Evolutionary conservation across 2,329 filamentous ascomycete genomes (phyloP).

Genomic region (Exophiala spinifera): DNA sequence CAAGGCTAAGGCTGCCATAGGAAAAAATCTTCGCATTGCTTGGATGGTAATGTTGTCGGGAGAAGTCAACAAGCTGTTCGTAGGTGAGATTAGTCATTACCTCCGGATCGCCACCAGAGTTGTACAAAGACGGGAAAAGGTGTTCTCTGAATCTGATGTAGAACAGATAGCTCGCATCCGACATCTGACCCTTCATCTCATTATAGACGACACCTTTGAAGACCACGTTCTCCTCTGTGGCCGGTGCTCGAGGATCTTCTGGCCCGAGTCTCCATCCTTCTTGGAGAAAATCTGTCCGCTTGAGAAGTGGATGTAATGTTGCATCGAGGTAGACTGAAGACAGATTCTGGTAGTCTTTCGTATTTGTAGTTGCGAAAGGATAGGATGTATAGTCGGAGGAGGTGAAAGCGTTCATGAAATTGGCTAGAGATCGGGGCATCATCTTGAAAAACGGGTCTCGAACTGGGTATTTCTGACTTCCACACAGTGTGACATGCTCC

Average conservation of each 20-base stretch:
- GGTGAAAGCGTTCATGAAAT: conserved; percentile 99
- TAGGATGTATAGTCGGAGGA: conserved; percentile 96
- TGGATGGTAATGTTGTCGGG: conserved; percentile 90
- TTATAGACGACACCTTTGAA: conserved; percentile 99
- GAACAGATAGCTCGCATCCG: conserved; percentile 91
- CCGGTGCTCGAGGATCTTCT: conserved; percentile 67
- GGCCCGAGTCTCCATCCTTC: conserved; percentile 96
- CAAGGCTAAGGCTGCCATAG: conserved; percentile 87
- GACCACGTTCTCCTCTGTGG: conserved; percentile 50
- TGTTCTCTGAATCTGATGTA: conserved; percentile 94
- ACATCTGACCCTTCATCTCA: conserved; percentile 99
- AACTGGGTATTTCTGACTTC: conserved; percentile 95
- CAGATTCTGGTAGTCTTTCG: conserved; percentile 91
- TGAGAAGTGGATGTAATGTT: conserved; percentile 83
- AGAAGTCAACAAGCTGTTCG: conserved; percentile 82
- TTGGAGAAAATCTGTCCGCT: conserved; percentile 88
- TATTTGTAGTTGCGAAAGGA: conserved; percentile 94
- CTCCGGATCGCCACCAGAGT: conserved; percentile 92
- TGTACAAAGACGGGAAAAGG: conserved; percentile 90
- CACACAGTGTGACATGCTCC: conserved; percentile 94
- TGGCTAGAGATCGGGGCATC: conserved; percentile 94
- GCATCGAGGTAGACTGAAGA: conserved; percentile 96
- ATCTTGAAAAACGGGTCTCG: conserved; percentile 99
- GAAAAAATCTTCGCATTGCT: conserved; percentile 96
- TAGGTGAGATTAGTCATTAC: conserved; percentile 96